Evolutionary conservation across 148 eudicot genomes (phyloP).

Genomic region (Pouteria glomerata): DNA sequence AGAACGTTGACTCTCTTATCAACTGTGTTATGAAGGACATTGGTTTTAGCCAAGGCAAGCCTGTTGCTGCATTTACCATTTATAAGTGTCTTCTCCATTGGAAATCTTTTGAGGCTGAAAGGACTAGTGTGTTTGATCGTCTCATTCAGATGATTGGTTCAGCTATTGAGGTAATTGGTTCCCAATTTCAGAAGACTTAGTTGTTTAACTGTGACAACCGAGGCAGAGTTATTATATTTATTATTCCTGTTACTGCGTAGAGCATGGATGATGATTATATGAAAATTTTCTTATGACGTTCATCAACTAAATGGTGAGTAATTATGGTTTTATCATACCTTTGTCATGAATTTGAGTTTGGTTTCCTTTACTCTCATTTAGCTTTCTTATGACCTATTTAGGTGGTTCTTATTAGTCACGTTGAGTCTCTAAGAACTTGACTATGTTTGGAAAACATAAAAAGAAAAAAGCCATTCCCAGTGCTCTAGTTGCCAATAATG

Average conservation of each 20-base stretch:
- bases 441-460: too few relatives aligned
- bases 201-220: background rate
- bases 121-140: constrained; percentile 95
- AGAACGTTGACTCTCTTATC: constrained; percentile 80
- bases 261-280: background rate
- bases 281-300: background rate
- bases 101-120: constrained; percentile 99
- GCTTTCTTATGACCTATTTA: background rate
- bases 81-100: constrained; percentile 93
- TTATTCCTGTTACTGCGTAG: background rate
- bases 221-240: background rate
- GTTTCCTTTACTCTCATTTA: background rate
- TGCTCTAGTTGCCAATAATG: too few relatives aligned
- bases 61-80: constrained; percentile 91
- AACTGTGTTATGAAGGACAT: constrained; percentile 69
- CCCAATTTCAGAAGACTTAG: background rate
- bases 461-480: too few relatives aligned
- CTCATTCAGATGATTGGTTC: constrained; percentile 95
- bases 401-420: background rate
- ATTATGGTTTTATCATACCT: background rate
- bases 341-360: background rate
- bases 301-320: background rate
- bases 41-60: constrained; percentile 93
- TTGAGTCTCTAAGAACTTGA: too few relatives aligned
- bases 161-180: constrained; percentile 77